Evolutionary conservation across 2,329 filamentous ascomycete genomes (phyloP), one percentile per base, ranked within the genome.

Genomic region (Alternaria tenuissima): DNA sequence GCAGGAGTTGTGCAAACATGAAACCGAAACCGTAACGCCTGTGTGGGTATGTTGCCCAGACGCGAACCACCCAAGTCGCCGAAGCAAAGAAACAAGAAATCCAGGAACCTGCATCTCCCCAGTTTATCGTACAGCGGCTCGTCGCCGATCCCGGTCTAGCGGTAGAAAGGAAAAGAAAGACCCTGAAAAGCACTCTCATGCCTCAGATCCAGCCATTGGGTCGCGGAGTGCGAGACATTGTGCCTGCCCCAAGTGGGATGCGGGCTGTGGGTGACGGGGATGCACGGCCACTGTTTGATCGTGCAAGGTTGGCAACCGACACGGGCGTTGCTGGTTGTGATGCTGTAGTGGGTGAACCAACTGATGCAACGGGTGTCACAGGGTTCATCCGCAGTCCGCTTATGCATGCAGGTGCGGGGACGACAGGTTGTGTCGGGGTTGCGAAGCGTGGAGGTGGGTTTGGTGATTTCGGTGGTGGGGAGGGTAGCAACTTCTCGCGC

Each of bases 301-400:
- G 57, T 26, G 60, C 30, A 8, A 64, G 60, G 14, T 63, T 66
- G n/a, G 61, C 67, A 5, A 59, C 47, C 32, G 69, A 68, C 28
- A 52, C 62, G 9, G 68, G 59, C 43, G 62, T 62, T 5, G 57
- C 60, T 42, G 63, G 60, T 6, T 57, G 52, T 38, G 69, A 66
- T 28, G 63, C 46, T 8, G 64, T 67, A 3, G 64, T 68, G 9
- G 68, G 61, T 8, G 70, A 66, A 12, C 53, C 63, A 8, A 63
- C 59, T 5, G 67, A 59, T 7, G 64, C 52, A 8, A 64, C 52
- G 5, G 73, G 75, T 4, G 73, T 74, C 14, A 78, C 60, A 5
- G 76, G 76, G 53, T 78, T 78, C 75, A 78, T 76, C 38, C 72
- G 69, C 16, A 77, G 67, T 3, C 75, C 75, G 49, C 71, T 76